Percentiles rank a stretch among this genome's conserved stretches.
Conservation (phyloP, 1,284 basidiomycete genomes). For the Ceratobasidium sp. region DNA sequence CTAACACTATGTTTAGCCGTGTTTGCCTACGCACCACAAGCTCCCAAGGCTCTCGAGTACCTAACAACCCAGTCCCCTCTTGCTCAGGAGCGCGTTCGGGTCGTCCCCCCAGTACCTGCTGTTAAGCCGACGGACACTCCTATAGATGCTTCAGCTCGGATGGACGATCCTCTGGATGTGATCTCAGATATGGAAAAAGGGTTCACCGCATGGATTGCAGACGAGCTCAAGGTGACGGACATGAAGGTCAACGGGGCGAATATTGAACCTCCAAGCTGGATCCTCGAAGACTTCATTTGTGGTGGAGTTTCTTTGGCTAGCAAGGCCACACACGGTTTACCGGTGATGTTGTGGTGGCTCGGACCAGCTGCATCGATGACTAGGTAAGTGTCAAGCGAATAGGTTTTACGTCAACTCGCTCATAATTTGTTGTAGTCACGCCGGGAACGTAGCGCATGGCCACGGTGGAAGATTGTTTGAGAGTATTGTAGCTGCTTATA, state of each 20-base stretch:
- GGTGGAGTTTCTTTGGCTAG: conserved; percentile 18
- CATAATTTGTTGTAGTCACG: not conserved
- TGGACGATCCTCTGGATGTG: not conserved
- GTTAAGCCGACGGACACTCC: too few relatives aligned
- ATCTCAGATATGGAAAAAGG: not conserved
- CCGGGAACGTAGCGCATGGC: conserved; percentile 23
- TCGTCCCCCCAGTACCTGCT: too few relatives aligned
- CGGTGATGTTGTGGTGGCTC: conserved; percentile 32
- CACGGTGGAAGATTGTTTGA: conserved; percentile 1
- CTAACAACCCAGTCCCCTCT: too few relatives aligned
- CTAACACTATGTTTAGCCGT: too few relatives aligned
- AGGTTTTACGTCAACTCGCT: not conserved
- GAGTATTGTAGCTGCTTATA: not conserved
- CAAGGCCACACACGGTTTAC: not conserved
- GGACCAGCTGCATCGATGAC: conserved; percentile 28
- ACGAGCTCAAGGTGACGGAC: not conserved
- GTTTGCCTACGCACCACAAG: too few relatives aligned
- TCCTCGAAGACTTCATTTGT: conserved; percentile 25
- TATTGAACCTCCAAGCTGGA: not conserved
- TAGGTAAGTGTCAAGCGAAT: not conserved
- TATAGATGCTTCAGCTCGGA: too few relatives aligned
- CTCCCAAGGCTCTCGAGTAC: too few relatives aligned
- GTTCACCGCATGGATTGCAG: not conserved
- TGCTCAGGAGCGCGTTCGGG: too few relatives aligned
- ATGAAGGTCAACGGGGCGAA: not conserved